Evolutionary conservation across 2,329 filamentous ascomycete species (phyloP).

Genomic region (Apiospora kogelbergensis): DNA sequence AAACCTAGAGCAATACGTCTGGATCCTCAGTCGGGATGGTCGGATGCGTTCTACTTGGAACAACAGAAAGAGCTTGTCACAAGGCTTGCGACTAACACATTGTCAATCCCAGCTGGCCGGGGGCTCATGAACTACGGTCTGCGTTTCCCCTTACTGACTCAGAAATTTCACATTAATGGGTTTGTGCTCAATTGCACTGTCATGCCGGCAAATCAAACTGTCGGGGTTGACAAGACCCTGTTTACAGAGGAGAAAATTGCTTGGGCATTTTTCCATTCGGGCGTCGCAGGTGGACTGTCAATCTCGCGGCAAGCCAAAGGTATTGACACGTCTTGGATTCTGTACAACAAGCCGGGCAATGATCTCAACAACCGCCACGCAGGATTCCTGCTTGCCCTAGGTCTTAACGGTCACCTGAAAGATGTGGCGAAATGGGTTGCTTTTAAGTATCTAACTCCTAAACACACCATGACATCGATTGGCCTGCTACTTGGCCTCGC

Average conservation of each 20-base stretch:
- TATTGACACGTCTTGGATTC: slow-evolving; percentile 97
- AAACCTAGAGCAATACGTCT: slow-evolving; percentile 79
- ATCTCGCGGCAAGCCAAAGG: slow-evolving; percentile 88
- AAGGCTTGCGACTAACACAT: slow-evolving; percentile 79
- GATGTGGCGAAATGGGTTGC: slow-evolving; percentile 96
- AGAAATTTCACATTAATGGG: slow-evolving; percentile 84
- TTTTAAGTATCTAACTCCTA: slow-evolving; percentile 98
- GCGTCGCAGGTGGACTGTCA: slow-evolving; percentile 86
- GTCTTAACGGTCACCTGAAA: slow-evolving; percentile 92
- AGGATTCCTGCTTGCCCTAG: slow-evolving; percentile 86
- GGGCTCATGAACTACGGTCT: slow-evolving; percentile 87
- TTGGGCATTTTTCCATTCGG: slow-evolving; percentile 98
- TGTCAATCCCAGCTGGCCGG: slow-evolving; percentile 85
- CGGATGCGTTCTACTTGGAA: slow-evolving; percentile 84
- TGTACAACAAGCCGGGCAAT: slow-evolving; percentile 88
- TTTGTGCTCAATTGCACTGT: slow-evolving; percentile 92
- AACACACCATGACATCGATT: slow-evolving; percentile 98
- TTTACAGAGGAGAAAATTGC: slow-evolving; percentile 96
- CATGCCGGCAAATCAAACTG: slow-evolving; percentile 86
- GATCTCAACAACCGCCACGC: slow-evolving; percentile 96
- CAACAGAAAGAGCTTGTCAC: slow-evolving; percentile 90
- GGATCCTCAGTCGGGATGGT: slow-evolving; percentile 71
- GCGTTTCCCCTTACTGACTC: slow-evolving; percentile 84
- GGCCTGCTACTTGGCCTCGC: slow-evolving; percentile 90
- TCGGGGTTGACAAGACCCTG: slow-evolving; percentile 83